These are phyloP conservation scores for Emmonsiellopsis sp. DNA, from an alignment of 2,329 filamentous ascomycete genomes.

Conservation along the genomic window DNA sequence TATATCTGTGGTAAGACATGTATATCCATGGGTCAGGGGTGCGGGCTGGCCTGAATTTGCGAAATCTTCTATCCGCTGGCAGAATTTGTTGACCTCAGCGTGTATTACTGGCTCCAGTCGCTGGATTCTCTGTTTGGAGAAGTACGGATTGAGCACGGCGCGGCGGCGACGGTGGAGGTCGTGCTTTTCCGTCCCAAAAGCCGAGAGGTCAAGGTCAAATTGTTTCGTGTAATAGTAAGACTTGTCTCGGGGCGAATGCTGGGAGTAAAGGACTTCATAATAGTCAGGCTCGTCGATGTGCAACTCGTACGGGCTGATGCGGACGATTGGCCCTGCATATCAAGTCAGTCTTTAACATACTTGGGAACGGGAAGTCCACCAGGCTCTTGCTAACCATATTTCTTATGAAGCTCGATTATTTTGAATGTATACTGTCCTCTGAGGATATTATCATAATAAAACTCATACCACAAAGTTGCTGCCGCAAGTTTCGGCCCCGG, in stretches of 20 bases:
- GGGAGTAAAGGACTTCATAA: constrained; percentile 11
- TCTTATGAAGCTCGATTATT: constrained; percentile 20
- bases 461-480: constrained; percentile 16
- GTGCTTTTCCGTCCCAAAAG: constrained; percentile 18
- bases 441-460: constrained; percentile 17
- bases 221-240: constrained; percentile 11
- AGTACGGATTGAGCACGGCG: constrained; percentile 16
- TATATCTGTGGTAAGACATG: constrained; percentile 35
- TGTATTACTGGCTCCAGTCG: constrained; percentile 12
- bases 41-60: constrained; percentile 20
- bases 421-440: constrained; percentile 19
- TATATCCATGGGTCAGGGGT: background rate
- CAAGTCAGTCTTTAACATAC: background rate
- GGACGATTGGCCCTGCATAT: constrained; percentile 9
- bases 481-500: constrained; percentile 16
- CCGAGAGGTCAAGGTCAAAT: constrained; percentile 13
- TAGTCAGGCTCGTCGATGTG: constrained; percentile 10
- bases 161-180: constrained; percentile 16
- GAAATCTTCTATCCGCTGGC: constrained; percentile 12
- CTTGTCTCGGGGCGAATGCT: constrained; percentile 10
- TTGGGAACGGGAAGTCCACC: constrained; percentile 14
- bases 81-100: constrained; percentile 9
- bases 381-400: constrained; percentile 21
- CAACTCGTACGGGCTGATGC: constrained; percentile 12
- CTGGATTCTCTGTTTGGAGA: constrained; percentile 12